A percentile compares a stretch with the other conserved stretches of the same genome.
These are phyloP conservation scores for Leccinum griseonigrum DNA, from an alignment of 1,284 basidiomycete species.

Conservation along the genomic window DNA sequence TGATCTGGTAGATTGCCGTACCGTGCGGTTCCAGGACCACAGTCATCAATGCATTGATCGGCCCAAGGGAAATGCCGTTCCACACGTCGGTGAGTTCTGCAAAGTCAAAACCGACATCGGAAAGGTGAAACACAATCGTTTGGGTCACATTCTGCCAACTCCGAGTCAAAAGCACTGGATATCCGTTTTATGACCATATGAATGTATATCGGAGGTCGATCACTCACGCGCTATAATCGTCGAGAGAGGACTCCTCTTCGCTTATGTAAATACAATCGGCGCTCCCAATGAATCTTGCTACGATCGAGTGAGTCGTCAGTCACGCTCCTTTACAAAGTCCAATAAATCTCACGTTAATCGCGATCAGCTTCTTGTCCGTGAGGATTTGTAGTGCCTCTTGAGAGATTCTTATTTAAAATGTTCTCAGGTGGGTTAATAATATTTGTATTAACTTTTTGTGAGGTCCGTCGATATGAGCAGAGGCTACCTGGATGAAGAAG, in stretches of 20 bases:
- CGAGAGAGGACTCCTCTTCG: too few species aligned
- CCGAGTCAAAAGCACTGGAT: slow-evolving; percentile 8
- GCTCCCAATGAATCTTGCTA: slow-evolving; percentile 49
- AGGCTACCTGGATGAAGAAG: slow-evolving; percentile 18
- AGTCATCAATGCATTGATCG: not conserved
- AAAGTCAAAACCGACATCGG: slow-evolving; percentile 4
- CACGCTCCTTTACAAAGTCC: slow-evolving; percentile 8
- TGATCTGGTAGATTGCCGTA: slow-evolving; percentile 8
- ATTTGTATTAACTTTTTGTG: too few species aligned
- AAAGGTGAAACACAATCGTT: slow-evolving; percentile 8
- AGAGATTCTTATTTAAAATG: too few species aligned
- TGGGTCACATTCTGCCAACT: slow-evolving; percentile 4
- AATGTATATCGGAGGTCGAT: not conserved
- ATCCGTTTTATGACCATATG: not conserved
- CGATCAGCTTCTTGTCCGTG: slow-evolving; percentile 6
- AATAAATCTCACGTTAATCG: slow-evolving; percentile 5
- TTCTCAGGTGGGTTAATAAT: too few species aligned
- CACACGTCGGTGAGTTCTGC: slow-evolving; percentile 12
- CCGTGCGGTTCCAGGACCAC: slow-evolving; percentile 2
- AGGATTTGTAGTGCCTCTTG: slow-evolving; percentile 7
- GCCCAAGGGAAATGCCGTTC: not conserved
- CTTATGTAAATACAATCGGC: slow-evolving; percentile 45
- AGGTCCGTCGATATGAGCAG: slow-evolving; percentile 15
- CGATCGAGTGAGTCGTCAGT: not conserved
- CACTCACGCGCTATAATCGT: slow-evolving; percentile 41